Conservation (phyloP, 257 asterid species). For the Plectranthus barbatus region DNA sequence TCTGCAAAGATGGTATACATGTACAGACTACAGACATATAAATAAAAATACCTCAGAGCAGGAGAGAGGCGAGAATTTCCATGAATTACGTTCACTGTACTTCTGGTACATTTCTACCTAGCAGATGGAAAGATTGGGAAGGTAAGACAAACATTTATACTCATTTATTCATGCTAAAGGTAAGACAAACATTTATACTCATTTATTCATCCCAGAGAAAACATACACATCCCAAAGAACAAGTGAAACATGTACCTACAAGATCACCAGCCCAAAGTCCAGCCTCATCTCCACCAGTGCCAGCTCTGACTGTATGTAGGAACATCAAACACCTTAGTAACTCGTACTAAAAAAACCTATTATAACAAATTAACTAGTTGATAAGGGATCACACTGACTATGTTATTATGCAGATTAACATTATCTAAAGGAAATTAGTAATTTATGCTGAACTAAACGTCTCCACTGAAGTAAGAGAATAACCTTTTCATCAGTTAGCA, state of each 20-base stretch:
- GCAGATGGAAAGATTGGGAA: constrained; percentile 5
- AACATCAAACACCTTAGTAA: constrained; percentile 9
- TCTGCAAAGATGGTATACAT: constrained; percentile 6
- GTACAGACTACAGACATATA: background rate
- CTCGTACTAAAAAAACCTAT: background rate
- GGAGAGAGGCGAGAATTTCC: constrained; percentile 64
- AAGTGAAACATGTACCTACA: constrained; percentile 83
- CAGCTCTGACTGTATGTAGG: constrained; percentile 82
- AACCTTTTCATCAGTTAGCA: background rate
- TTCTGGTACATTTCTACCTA: constrained; percentile 90
- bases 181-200: constrained; percentile 1
- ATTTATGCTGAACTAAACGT: constrained; percentile 1
- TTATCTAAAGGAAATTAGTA: background rate
- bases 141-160: constrained; percentile 3
- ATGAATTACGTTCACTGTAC: constrained; percentile 75
- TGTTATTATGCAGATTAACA: background rate
- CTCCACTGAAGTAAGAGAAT: background rate
- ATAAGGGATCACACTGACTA: background rate
- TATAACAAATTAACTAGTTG: background rate
- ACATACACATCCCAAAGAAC: constrained; percentile 20
- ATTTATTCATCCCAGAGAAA: constrained; percentile 1
- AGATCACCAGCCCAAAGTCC: constrained; percentile 99
- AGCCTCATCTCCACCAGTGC: constrained; percentile 99
- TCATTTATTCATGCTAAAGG: constrained; percentile 10
- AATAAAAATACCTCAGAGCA: constrained; percentile 66